A percentile compares a stretch with the other conserved stretches of the same genome.
phyloP scores from a whole-genome alignment of 495 filamentous ascomycete species.

The Penicillium pancosmium region DNA sequence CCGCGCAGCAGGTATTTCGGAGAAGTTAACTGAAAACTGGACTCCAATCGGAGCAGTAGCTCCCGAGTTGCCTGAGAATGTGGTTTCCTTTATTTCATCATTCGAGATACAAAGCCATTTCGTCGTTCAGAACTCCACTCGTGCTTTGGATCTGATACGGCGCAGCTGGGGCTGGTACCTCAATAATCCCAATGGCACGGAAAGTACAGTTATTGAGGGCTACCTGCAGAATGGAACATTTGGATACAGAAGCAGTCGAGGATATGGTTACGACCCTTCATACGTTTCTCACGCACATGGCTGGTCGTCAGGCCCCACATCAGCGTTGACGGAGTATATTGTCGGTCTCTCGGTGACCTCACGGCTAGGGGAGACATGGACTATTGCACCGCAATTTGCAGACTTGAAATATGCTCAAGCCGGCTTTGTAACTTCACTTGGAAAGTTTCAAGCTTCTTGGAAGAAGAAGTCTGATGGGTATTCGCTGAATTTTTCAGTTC shows the following conservation, averaged over 20 bases:
- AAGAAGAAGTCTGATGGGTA: slow-evolving; percentile 33
- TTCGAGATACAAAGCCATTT: slow-evolving; percentile 65
- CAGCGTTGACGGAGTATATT: slow-evolving; percentile 53
- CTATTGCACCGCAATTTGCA: slow-evolving; percentile 53
- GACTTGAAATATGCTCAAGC: slow-evolving; percentile 54
- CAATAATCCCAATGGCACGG: slow-evolving; percentile 61
- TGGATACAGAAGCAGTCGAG: slow-evolving; percentile 55
- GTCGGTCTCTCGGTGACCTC: slow-evolving; percentile 55
- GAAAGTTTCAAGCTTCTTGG: slow-evolving; percentile 51
- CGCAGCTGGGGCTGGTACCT: slow-evolving; percentile 66
- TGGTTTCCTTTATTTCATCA: slow-evolving; percentile 62
- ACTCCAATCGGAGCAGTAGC: slow-evolving; percentile 60
- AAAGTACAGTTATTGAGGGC: slow-evolving; percentile 62
- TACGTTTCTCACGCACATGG: slow-evolving; percentile 61
- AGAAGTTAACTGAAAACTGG: slow-evolving; percentile 56
- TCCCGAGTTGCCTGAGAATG: slow-evolving; percentile 58
- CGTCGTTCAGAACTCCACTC: slow-evolving; percentile 42
- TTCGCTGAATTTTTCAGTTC: slow-evolving; percentile 42
- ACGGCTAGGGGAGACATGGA: slow-evolving; percentile 53
- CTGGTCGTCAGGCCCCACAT: slow-evolving; percentile 62
- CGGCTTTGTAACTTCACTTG: slow-evolving; percentile 58
- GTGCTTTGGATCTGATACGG: slow-evolving; percentile 59
- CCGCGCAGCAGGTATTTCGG: slow-evolving; percentile 42
- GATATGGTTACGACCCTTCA: slow-evolving; percentile 38
- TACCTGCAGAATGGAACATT: slow-evolving; percentile 57